Conservation (phyloP, 208 protist species). For the Trypanosoma boissoni region DNA sequence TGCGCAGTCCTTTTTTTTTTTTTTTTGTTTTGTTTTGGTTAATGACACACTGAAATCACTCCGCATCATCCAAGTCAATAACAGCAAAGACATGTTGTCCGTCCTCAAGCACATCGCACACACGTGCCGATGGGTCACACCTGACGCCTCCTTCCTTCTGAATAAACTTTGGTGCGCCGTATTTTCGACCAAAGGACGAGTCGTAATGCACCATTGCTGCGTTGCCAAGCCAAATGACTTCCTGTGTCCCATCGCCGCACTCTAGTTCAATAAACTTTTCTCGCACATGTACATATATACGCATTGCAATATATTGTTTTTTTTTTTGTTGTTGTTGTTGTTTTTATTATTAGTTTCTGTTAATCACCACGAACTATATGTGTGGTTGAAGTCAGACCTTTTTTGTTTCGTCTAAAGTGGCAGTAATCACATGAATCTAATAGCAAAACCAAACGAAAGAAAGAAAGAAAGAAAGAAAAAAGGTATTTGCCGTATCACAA, state of each 20-base stretch:
- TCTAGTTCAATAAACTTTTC: slow-evolving; percentile 80
- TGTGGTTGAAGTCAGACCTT: too few species aligned
- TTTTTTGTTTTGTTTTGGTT: neutral
- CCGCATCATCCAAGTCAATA: slow-evolving; percentile 31
- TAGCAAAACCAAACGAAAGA: too few species aligned
- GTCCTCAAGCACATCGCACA: slow-evolving; percentile 80
- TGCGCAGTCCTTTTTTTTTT: too few species aligned
- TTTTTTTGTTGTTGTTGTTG: slow-evolving; percentile 1
- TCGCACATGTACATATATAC: slow-evolving; percentile 78
- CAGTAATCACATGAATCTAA: too few species aligned
- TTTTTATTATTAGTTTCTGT: too few species aligned
- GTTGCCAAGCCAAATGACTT: slow-evolving; percentile 78
- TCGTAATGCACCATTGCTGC: slow-evolving; percentile 91
- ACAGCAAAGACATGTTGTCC: slow-evolving; percentile 83
- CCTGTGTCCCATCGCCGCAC: slow-evolving; percentile 86
- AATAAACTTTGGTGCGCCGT: slow-evolving; percentile 65
- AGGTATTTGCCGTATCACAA: too few species aligned
- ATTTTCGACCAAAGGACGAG: slow-evolving; percentile 53
- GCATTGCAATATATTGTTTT: slow-evolving; percentile 36
- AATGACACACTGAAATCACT: slow-evolving; percentile 9
- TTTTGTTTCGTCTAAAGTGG: neutral
- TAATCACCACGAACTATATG: slow-evolving; percentile 1
- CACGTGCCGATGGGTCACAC: slow-evolving; percentile 59
- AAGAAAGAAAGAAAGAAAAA: slow-evolving; percentile 6
- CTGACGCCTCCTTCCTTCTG: slow-evolving; percentile 80